phyloP scores from a whole-genome alignment of 2,329 filamentous ascomycete species.

The Pestalotiopsis sp. region DNA sequence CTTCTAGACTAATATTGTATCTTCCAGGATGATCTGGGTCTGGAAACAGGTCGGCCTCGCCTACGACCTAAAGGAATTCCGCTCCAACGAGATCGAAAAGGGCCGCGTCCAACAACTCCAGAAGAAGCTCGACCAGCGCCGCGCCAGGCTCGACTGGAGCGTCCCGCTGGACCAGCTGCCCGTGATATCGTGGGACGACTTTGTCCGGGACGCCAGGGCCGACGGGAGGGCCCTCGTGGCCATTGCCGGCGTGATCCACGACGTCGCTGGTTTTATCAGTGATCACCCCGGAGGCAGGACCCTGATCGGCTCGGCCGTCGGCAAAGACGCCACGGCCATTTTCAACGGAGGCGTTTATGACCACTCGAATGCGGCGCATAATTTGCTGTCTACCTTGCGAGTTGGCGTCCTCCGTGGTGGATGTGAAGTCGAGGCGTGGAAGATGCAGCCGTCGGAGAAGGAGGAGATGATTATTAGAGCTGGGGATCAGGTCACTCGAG shows the following conservation, averaged over 20 bases:
- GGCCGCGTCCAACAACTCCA: conserved; percentile 66
- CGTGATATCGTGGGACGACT: conserved; percentile 67
- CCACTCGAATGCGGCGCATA: conserved; percentile 67
- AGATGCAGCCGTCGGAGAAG: conserved; percentile 29
- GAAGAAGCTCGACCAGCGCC: conserved; percentile 67
- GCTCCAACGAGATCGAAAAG: conserved; percentile 79
- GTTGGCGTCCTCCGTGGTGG: conserved; percentile 66
- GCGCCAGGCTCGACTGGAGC: conserved; percentile 63
- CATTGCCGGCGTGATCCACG: conserved; percentile 59
- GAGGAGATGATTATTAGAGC: not conserved
- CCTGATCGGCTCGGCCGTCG: conserved; percentile 63
- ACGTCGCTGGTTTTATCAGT: conserved; percentile 64
- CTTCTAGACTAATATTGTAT: not conserved
- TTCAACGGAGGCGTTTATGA: conserved; percentile 69
- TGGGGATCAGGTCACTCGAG: not conserved
- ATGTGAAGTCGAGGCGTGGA: conserved; percentile 69
- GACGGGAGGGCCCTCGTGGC: conserved; percentile 60
- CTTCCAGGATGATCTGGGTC: conserved; percentile 22
- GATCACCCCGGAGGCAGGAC: conserved; percentile 67
- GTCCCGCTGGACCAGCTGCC: conserved; percentile 52
- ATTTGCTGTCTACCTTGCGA: conserved; percentile 64
- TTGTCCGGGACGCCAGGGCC: conserved; percentile 52
- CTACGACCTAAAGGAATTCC: conserved; percentile 89
- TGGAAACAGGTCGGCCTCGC: conserved; percentile 86
- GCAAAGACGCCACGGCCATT: conserved; percentile 68